These are phyloP conservation scores for Podaxis pistillaris DNA, from an alignment of 768 basidiomycete genomes.

Conservation along the genomic window DNA sequence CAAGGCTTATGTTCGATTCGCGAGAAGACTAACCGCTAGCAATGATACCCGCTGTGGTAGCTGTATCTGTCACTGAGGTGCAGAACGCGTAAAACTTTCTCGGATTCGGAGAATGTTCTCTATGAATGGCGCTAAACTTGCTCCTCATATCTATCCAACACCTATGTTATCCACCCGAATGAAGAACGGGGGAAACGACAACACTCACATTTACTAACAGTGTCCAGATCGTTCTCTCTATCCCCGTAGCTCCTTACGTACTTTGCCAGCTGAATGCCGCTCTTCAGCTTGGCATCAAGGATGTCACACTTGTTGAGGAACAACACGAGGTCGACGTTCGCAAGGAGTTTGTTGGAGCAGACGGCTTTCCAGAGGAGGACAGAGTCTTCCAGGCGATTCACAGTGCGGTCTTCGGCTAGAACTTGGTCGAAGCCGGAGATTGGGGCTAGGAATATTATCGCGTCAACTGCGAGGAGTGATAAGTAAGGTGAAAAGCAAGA, in stretches of 20 bases:
- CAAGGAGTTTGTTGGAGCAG: constrained; percentile 79
- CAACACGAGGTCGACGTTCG: constrained; percentile 75
- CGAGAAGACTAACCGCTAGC: constrained; percentile 56
- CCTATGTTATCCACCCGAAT: not conserved
- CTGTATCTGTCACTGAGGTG: constrained; percentile 74
- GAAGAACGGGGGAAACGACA: not conserved
- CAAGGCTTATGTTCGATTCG: constrained; percentile 18
- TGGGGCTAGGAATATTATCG: constrained; percentile 76
- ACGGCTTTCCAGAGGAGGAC: constrained; percentile 89
- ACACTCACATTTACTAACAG: constrained; percentile 65
- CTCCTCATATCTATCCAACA: constrained; percentile 52
- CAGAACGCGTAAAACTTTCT: constrained; percentile 78
- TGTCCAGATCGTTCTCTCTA: constrained; percentile 66
- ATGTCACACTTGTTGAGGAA: constrained; percentile 92
- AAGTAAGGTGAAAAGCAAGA: not conserved
- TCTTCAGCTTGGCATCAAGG: constrained; percentile 63
- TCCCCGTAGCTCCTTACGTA: constrained; percentile 77
- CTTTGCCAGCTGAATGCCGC: constrained; percentile 58
- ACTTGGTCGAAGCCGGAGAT: constrained; percentile 75
- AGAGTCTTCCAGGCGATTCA: constrained; percentile 75
- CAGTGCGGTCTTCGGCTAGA: constrained; percentile 57
- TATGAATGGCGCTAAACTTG: constrained; percentile 74
- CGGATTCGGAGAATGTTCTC: constrained; percentile 72
- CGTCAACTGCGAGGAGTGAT: constrained; percentile 44
- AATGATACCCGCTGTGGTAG: constrained; percentile 73